Percentiles rank a stretch among this genome's conserved stretches.
phyloP scores from a whole-genome alignment of 2,329 filamentous ascomycete genomes.

The Microcera coccophila region DNA sequence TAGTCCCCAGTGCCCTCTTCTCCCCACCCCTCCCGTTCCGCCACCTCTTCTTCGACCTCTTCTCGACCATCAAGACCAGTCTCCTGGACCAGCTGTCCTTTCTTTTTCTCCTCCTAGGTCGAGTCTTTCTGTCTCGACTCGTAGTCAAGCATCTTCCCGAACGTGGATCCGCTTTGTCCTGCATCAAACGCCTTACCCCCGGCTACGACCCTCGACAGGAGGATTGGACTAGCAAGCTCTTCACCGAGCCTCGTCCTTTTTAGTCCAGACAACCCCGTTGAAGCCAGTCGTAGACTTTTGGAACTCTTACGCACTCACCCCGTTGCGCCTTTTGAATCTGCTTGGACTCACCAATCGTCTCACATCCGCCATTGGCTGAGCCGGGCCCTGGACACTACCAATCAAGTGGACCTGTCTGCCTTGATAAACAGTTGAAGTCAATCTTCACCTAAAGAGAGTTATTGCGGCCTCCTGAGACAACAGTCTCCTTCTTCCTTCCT shows the following conservation, averaged over 20 bases:
- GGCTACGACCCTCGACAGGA: slow-evolving; percentile 19
- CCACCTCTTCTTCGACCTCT: slow-evolving; percentile 24
- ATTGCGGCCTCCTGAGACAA: slow-evolving; percentile 29
- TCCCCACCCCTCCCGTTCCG: slow-evolving; percentile 20
- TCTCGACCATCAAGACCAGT: slow-evolving; percentile 19
- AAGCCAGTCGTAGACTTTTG: slow-evolving; percentile 20
- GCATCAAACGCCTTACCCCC: slow-evolving; percentile 23
- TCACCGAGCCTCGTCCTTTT: slow-evolving; percentile 14
- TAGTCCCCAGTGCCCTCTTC: slow-evolving; percentile 25
- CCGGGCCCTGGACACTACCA: slow-evolving; percentile 30
- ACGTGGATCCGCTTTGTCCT: slow-evolving; percentile 28
- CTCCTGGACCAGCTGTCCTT: slow-evolving; percentile 21
- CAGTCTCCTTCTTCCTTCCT: slow-evolving; percentile 20
- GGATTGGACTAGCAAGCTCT: slow-evolving; percentile 17
- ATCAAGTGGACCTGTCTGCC: slow-evolving; percentile 29
- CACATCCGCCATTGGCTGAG: slow-evolving; percentile 34
- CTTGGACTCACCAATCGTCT: slow-evolving; percentile 20
- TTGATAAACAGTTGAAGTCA: slow-evolving; percentile 29
- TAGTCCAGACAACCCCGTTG: slow-evolving; percentile 12
- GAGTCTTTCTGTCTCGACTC: slow-evolving; percentile 16
- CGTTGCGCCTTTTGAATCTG: slow-evolving; percentile 28
- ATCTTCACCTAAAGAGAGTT: slow-evolving; percentile 22
- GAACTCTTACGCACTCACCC: slow-evolving; percentile 27
- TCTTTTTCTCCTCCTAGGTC: slow-evolving; percentile 25
- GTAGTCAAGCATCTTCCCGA: slow-evolving; percentile 27